Percentiles rank a stretch among this genome's conserved stretches.
These are phyloP conservation scores for Rhodofomes roseus DNA, from an alignment of 1,284 basidiomycete genomes.

Conservation along the genomic window DNA sequence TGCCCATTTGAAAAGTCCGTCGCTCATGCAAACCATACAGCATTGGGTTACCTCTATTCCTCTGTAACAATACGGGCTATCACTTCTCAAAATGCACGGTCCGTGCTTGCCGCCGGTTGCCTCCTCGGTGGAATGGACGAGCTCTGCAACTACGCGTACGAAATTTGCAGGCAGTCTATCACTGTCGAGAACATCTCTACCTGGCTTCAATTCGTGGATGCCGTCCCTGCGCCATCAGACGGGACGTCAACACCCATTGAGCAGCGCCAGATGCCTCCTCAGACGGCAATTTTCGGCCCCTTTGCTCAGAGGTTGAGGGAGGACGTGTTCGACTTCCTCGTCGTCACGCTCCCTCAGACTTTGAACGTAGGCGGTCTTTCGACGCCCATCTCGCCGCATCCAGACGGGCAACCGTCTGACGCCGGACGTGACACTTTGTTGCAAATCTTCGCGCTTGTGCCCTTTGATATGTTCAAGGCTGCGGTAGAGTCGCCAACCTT, in stretches of 20 bases:
- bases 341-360: constrained; percentile 64
- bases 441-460: constrained; percentile 69
- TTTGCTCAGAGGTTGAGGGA: constrained; percentile 67
- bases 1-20: not conserved
- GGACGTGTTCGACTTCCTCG: constrained; percentile 74
- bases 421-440: constrained; percentile 62
- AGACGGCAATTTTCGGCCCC: constrained; percentile 61
- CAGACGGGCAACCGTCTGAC: constrained; percentile 39
- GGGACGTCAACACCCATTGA: constrained; percentile 46
- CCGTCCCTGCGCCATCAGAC: constrained; percentile 47
- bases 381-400: constrained; percentile 25
- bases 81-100: constrained; percentile 73
- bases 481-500: constrained; percentile 75
- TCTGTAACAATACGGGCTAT: constrained; percentile 64
- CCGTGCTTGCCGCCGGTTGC: constrained; percentile 77
- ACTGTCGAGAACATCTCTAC: constrained; percentile 65
- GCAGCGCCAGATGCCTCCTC: constrained; percentile 32
- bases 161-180: constrained; percentile 71
- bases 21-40: constrained; percentile 29
- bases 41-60: constrained; percentile 78
- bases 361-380: constrained; percentile 36
- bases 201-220: constrained; percentile 76
- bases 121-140: constrained; percentile 84
- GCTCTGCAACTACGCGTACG: constrained; percentile 75
- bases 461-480: constrained; percentile 79